Evolutionary conservation across 1,284 basidiomycete species (phyloP), one percentile per base, ranked within the genome.

Genomic region (Fomitopsis pinicola): DNA sequence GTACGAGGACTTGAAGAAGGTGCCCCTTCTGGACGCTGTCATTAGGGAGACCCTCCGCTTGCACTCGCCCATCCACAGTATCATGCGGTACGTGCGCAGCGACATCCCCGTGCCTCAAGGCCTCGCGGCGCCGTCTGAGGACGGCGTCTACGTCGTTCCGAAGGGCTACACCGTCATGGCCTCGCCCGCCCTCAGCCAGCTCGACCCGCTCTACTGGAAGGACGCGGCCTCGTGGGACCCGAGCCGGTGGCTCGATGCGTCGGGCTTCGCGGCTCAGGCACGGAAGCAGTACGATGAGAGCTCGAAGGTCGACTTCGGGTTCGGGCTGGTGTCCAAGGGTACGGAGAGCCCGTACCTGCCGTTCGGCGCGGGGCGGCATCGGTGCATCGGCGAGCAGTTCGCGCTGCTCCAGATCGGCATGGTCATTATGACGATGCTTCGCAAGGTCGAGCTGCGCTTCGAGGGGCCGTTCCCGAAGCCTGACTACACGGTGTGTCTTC

Each of bases 381-480:
- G 95, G 61, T 98, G 96, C 75, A 97, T 97, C 66, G 95, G 95
- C 66, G 95, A 97, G 78, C 93, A 91, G 85, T 99, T 98, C 71
- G 97, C 97, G 15, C 97, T 98, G 74, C 77, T 98, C 59, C 97
- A 99, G 77, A 80, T 99, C 30, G 92, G 94, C 50, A 89, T 89
- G 6, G 83, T 99, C 72, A 78, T 99, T 64, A 75, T 88, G 8
- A 92, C 89, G 10, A 74, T 99, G 62, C 78, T 98, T 44, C 87
- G 96, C 59, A 78, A 84, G 62, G 80, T 93, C 64, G 91, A 94
- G 72, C 73, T 98, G 73, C 83, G 82, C 59, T 78, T 97, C 42
- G 88, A 82, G 45, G 76, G 78, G 42, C 73, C 75, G 3, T 80
- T 99, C 63, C 95, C 97, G 2, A 81, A 82, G 53, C 88, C 95